Evolutionary conservation across 2,329 filamentous ascomycete genomes (phyloP).

Genomic region (Arthrobotrys pseudoclavata): DNA sequence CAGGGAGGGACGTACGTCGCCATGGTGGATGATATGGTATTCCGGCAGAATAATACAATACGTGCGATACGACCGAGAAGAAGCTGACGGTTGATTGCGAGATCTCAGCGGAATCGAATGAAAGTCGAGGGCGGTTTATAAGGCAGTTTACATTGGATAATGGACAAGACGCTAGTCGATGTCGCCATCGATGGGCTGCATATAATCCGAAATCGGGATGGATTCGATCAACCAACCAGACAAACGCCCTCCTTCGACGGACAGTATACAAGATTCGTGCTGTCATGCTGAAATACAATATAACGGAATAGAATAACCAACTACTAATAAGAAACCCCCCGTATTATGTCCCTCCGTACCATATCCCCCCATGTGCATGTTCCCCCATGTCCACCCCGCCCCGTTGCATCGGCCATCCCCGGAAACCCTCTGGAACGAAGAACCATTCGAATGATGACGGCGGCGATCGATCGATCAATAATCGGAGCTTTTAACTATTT

Average conservation of each 20-base stretch:
- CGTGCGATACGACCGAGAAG: too few relatives aligned
- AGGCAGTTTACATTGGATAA: background rate
- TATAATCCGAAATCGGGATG: conserved; percentile 8
- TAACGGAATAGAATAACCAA: background rate
- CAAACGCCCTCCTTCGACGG: background rate
- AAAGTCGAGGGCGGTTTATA: too few relatives aligned
- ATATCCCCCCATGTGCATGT: background rate
- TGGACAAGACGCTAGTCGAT: background rate
- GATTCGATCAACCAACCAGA: background rate
- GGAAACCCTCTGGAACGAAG: background rate
- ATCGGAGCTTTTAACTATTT: background rate
- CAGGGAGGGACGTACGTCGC: conserved; percentile 1
- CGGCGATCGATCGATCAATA: background rate
- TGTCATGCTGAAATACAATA: too few relatives aligned
- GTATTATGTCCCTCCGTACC: too few relatives aligned
- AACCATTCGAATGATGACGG: background rate
- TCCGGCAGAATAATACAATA: too few relatives aligned
- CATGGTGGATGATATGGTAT: background rate
- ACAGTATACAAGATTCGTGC: background rate
- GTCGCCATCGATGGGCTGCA: conserved; percentile 24
- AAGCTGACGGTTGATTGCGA: too few relatives aligned
- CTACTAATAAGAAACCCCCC: background rate
- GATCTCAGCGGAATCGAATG: too few relatives aligned
- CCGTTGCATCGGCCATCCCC: background rate
- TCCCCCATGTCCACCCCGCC: background rate